These are phyloP conservation scores for Pezicula radicicola DNA, from an alignment of 2,329 filamentous ascomycete species.

Conservation along the genomic window DNA sequence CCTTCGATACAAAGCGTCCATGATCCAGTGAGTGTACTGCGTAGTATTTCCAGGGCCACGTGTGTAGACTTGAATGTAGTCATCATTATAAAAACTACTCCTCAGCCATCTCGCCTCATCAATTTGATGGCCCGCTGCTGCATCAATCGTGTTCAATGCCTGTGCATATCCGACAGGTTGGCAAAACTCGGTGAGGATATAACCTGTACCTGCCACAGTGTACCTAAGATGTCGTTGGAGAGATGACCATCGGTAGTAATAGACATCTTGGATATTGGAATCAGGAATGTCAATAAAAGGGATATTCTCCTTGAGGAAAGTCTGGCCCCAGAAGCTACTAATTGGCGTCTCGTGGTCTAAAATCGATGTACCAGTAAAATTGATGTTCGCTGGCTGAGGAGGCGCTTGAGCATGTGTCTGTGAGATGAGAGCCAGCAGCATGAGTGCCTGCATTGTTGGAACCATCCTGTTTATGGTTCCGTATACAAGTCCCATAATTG, in stretches of 20 bases:
- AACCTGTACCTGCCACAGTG: conserved; percentile 35
- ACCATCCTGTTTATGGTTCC: too few species aligned
- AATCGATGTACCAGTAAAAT: conserved; percentile 9
- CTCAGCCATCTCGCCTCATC: conserved; percentile 38
- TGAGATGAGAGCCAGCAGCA: too few species aligned
- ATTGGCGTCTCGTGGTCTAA: conserved; percentile 20
- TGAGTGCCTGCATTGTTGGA: too few species aligned
- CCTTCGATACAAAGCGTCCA: conserved; percentile 31
- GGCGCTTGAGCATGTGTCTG: background rate
- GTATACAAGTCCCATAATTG: too few species aligned
- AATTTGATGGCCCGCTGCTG: conserved; percentile 36
- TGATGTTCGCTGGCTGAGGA: conserved; percentile 5
- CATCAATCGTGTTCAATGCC: conserved; percentile 28
- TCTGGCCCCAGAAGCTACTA: conserved; percentile 13
- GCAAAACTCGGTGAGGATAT: conserved; percentile 40
- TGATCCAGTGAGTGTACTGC: conserved; percentile 36
- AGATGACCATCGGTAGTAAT: conserved; percentile 41
- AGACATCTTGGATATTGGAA: conserved; percentile 38
- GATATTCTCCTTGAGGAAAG: conserved; percentile 35
- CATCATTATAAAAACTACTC: conserved; percentile 34
- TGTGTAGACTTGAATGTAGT: conserved; percentile 36
- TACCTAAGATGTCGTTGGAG: conserved; percentile 39
- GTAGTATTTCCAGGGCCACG: conserved; percentile 33
- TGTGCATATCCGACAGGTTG: conserved; percentile 35
- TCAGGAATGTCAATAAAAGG: conserved; percentile 41